A percentile compares a stretch with the other conserved stretches of the same genome.
Conservation (phyloP, 2,329 filamentous ascomycete genomes). For the Fusarium sp. region DNA sequence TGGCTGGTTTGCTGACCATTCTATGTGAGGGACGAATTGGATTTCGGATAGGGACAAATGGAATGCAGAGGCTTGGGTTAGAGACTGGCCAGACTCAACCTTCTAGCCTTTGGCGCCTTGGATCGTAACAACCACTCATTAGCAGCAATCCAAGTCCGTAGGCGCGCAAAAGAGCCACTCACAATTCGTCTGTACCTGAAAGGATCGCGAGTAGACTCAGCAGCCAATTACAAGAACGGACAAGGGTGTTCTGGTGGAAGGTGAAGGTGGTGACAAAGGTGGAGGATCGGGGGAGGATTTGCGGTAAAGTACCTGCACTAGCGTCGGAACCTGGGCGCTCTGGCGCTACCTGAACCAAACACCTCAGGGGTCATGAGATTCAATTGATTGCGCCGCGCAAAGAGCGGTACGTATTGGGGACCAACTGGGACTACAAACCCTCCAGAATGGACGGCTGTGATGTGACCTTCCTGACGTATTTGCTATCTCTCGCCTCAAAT, state of each 20-base stretch:
- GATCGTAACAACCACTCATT: conserved; percentile 19
- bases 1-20: conserved; percentile 18
- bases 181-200: conserved; percentile 31
- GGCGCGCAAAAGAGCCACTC: conserved; percentile 23
- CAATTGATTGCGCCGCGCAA: conserved; percentile 27
- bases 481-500: neutral
- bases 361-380: conserved; percentile 21
- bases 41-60: conserved; percentile 8
- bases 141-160: conserved; percentile 4
- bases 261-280: conserved; percentile 39
- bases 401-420: conserved; percentile 16
- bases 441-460: conserved; percentile 9
- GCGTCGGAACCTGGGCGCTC: conserved; percentile 26
- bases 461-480: conserved; percentile 25
- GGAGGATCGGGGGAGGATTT: conserved; percentile 12
- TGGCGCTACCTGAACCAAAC: conserved; percentile 24
- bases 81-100: conserved; percentile 1
- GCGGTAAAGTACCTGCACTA: conserved; percentile 38
- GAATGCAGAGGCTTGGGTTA: conserved; percentile 30
- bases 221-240: conserved; percentile 26
- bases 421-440: conserved; percentile 9
- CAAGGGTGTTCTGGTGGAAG: conserved; percentile 23
- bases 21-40: conserved; percentile 12
- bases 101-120: conserved; percentile 8
- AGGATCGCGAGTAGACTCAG: conserved; percentile 9